A percentile compares a stretch with the other conserved stretches of the same genome.
These are phyloP conservation scores for Naganishia sp. DNA, from an alignment of 1,284 basidiomycete species.

Conservation along the genomic window DNA sequence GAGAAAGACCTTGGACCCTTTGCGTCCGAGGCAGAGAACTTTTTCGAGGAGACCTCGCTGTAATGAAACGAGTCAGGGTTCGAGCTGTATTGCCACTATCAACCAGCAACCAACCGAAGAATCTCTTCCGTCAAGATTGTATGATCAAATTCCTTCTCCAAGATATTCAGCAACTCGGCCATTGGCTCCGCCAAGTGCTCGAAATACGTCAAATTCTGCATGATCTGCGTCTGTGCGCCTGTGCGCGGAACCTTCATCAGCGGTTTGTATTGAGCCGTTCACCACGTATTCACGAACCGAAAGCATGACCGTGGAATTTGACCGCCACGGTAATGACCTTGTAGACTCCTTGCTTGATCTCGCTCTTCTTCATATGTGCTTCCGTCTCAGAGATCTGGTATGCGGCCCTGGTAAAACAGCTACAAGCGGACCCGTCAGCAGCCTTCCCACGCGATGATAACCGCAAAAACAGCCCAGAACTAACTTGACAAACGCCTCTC, in stretches of 20 bases:
- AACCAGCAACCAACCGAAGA: slow-evolving; percentile 57
- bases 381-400: slow-evolving; percentile 86
- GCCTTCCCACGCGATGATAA: not conserved
- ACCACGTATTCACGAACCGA: slow-evolving; percentile 54
- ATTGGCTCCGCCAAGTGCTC: slow-evolving; percentile 93
- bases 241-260: not conserved
- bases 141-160: slow-evolving; percentile 86
- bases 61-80: slow-evolving; percentile 12
- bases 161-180: slow-evolving; percentile 80
- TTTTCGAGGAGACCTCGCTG: slow-evolving; percentile 75
- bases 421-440: slow-evolving; percentile 45
- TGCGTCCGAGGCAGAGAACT: slow-evolving; percentile 71
- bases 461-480: not conserved
- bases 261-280: not conserved
- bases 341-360: slow-evolving; percentile 74
- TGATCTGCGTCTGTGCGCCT: slow-evolving; percentile 80
- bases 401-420: slow-evolving; percentile 80
- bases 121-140: slow-evolving; percentile 87
- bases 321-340: slow-evolving; percentile 89
- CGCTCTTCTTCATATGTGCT: slow-evolving; percentile 75
- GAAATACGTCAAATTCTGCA: slow-evolving; percentile 88
- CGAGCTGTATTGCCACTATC: not conserved
- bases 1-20: slow-evolving; percentile 87
- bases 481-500: slow-evolving; percentile 80
- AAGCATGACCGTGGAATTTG: slow-evolving; percentile 83